Base-by-base conservation (phyloP, 805 yeast species). In the Suhomyces kilbournensis region DNA sequence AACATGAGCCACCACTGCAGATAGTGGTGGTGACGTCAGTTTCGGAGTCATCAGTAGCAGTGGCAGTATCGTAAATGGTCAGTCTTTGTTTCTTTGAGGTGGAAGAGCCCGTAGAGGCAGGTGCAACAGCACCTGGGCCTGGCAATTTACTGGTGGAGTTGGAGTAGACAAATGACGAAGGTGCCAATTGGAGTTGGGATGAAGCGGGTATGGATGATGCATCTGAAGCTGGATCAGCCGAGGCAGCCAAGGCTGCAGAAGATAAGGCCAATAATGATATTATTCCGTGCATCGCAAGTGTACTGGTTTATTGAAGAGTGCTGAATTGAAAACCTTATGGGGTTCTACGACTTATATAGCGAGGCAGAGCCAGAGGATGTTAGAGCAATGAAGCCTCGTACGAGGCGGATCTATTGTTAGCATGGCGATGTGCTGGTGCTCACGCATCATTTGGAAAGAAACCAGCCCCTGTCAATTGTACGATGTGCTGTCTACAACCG, bases 1-100 rank as follows among this genome's bases (percentile, higher is more conserved):
- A 60, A 52, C 78, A 74, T 22, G 64, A 57, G 49, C 59, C 48
- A n/a, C 47, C 38, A 48, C 60, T 63, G 58, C 79, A 74, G 17
- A 69, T 62, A 25, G 77, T 74, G 44, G 58, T 60, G 12, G 71
- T 63, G 26, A 58, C 62, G 22, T 58, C 52, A 12, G 55, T 38
- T 9, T 50, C 28, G 17, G 49, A 50, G 35, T 55, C 57, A 10
- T 62, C 68, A 26, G 67, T 60, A 17, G 57, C 68, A 30, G 69
- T 59, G 32, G 63, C 70, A 35, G 55, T 50, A 5, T 62, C 67
- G 50, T 63, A 63, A 23, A 62, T 49, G 46, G 66, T 60, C 20
- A 57, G 39, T 28, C 51, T 51, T 19, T 22, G 50, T 48, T 52
- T 52, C 17, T 32, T 38, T 25, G 55, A 48, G 22, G 44, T 12